phyloP scores from a whole-genome alignment of 768 basidiomycete genomes.

The Lentinula sp. region DNA sequence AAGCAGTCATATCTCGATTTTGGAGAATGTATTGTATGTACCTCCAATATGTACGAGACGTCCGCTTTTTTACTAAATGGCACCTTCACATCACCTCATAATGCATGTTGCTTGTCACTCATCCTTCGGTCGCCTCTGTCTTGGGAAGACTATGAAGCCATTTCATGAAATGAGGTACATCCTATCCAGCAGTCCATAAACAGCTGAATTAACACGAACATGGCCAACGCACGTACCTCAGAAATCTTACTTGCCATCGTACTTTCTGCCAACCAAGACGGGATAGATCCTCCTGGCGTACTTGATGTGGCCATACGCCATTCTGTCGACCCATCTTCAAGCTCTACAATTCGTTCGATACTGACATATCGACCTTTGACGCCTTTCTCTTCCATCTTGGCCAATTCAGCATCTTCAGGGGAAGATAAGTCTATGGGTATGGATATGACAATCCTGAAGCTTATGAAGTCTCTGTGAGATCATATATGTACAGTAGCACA shows the following conservation, averaged over 20 bases:
- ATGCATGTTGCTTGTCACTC: background rate
- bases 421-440: slow-evolving; percentile 62
- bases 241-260: slow-evolving; percentile 60
- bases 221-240: slow-evolving; percentile 31
- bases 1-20: too few species aligned
- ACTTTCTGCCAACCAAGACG: slow-evolving; percentile 54
- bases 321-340: slow-evolving; percentile 58
- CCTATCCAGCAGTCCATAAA: slow-evolving; percentile 30
- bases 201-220: background rate
- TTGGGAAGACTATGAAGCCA: slow-evolving; percentile 45
- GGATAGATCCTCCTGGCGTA: slow-evolving; percentile 64
- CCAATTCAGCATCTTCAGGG: slow-evolving; percentile 45
- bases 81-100: background rate
- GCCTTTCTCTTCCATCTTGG: slow-evolving; percentile 56
- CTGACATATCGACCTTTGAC: slow-evolving; percentile 64
- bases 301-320: slow-evolving; percentile 82
- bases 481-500: slow-evolving; percentile 1
- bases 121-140: background rate
- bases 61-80: too few species aligned
- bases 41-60: background rate
- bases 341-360: slow-evolving; percentile 60
- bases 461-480: background rate
- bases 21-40: too few species aligned
- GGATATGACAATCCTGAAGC: slow-evolving; percentile 44
- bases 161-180: slow-evolving; percentile 66